Base-by-base conservation (phyloP, 371 early-diverging fungal genomes). In the Umbelopsis sp. region DNA sequence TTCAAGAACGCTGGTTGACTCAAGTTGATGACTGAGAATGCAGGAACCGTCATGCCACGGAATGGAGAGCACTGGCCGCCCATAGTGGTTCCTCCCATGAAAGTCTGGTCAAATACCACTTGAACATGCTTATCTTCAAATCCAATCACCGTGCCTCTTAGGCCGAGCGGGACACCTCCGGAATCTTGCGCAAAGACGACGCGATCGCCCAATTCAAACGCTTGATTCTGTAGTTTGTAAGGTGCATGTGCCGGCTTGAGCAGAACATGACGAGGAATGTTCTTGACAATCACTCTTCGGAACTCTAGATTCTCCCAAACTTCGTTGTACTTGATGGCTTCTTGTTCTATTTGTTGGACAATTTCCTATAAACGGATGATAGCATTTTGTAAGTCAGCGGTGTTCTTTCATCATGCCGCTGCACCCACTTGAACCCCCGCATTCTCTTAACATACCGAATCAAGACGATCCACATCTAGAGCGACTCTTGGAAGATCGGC, bases 171-270 rank as follows among this genome's bases (percentile, higher is more conserved):
- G 10, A 95, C 94, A 45, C 78, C 81, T 65, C 95, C 94, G 16
- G 88, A 76, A 50, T 95, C 94, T 48, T 86, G 75, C 11, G 91
- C 93, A 74, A 88, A 90, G 18, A 92, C 79, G 0, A 97, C 92
- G 20, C 98, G 92, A 68, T 98, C 95, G 37, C 99, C 98, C 6
- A 97, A 82, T 50, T 79, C 81, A 77, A 96, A 96, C 20, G 72
- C 72, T 75, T 98, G 99, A 50, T 84, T 76, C 3, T 78, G 79
- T 20, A 98, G 85, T 14, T 91, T 77, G 24, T 86, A 82, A 44
- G 82, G 84, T 2, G 94, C 91, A 70, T 95, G 91, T 4, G 85
- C 78, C 14, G 97, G 96, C 46, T 90, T 90, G 62, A 98, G 80
- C 22, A 94, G 81, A 0, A 86, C 87, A 66, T 76, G 79, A 20